Percentiles rank a stretch among this genome's conserved stretches.
phyloP scores from a whole-genome alignment of 1,284 basidiomycete species.

The Rhodotorula mucilaginosa region DNA sequence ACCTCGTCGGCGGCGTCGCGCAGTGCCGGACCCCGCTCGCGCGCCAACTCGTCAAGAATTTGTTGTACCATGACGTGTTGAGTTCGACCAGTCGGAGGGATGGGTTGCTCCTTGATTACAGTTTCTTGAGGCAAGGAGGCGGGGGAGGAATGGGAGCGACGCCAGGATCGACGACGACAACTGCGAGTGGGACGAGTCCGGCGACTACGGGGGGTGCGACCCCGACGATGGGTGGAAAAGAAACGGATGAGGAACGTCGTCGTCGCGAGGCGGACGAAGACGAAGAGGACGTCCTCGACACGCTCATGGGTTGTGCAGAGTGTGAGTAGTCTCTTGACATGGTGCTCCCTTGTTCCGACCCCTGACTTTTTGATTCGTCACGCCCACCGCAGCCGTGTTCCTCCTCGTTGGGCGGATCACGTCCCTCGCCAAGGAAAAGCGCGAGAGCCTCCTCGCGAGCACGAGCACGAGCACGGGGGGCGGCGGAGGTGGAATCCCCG shows the following conservation, averaged over 20 bases:
- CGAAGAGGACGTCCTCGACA: constrained; percentile 25
- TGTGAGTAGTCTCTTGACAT: background rate
- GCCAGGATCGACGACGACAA: background rate
- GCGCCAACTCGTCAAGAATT: constrained; percentile 19
- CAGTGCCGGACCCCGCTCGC: constrained; percentile 16
- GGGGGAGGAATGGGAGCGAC: background rate
- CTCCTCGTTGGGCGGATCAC: constrained; percentile 19
- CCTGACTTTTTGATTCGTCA: background rate
- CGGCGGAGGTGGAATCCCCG: constrained; percentile 1
- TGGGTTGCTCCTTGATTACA: constrained; percentile 20
- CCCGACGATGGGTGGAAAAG: no score
- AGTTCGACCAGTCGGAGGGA: constrained; percentile 16
- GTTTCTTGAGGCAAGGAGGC: background rate
- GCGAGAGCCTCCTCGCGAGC: background rate
- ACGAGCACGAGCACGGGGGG: background rate
- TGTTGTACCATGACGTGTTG: constrained; percentile 29
- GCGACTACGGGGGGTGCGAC: background rate
- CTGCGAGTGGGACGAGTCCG: background rate
- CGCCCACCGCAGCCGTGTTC: constrained; percentile 11
- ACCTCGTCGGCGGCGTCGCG: constrained; percentile 11
- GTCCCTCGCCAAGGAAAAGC: constrained; percentile 22
- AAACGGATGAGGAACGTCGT: background rate
- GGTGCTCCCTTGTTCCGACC: no score
- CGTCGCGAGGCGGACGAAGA: constrained; percentile 11
- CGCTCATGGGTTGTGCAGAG: constrained; percentile 23